These are phyloP conservation scores for Kodamaea lidongshanica DNA, from an alignment of 805 yeast species.

Conservation along the genomic window DNA sequence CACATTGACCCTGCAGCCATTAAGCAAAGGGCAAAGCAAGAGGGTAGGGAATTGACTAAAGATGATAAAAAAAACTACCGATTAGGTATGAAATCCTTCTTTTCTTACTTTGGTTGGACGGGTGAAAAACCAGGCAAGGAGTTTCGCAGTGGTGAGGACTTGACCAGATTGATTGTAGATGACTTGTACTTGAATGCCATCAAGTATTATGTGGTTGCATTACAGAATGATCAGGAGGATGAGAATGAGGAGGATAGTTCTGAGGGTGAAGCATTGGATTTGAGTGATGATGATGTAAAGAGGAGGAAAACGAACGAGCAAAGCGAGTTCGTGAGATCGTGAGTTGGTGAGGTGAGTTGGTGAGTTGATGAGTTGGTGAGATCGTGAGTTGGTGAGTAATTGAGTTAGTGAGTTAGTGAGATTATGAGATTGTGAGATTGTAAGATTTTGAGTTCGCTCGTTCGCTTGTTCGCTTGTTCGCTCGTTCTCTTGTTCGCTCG, in stretches of 20 bases:
- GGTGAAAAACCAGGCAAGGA: conserved; percentile 73
- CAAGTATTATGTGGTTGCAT: conserved; percentile 71
- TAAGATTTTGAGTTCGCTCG: too few relatives aligned
- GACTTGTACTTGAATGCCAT: conserved; percentile 84
- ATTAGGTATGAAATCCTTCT: conserved; percentile 73
- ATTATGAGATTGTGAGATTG: too few relatives aligned
- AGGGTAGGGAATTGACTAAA: conserved; percentile 30
- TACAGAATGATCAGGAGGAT: conserved; percentile 55
- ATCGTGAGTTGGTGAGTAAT: too few relatives aligned
- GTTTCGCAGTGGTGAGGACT: conserved; percentile 70
- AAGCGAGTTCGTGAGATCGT: too few relatives aligned
- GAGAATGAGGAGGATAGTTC: conserved; percentile 30
- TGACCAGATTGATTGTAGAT: conserved; percentile 66
- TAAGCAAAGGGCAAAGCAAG: conserved; percentile 23
- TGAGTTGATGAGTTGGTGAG: too few relatives aligned
- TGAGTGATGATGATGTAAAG: conserved; percentile 44
- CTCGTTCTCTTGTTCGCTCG: too few relatives aligned
- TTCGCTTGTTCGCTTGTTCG: too few relatives aligned
- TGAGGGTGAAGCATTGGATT: conserved; percentile 48
- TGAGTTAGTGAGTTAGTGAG: too few relatives aligned
- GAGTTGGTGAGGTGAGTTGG: too few relatives aligned
- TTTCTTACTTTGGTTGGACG: conserved; percentile 84
- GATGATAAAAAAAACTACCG: conserved; percentile 59
- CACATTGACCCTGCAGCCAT: conserved; percentile 50
- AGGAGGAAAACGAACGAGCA: conserved; percentile 2